Evolutionary conservation across 805 yeast genomes (phyloP), one percentile per base, ranked within the genome.

Genomic region (Jamesozyma piceae): DNA sequence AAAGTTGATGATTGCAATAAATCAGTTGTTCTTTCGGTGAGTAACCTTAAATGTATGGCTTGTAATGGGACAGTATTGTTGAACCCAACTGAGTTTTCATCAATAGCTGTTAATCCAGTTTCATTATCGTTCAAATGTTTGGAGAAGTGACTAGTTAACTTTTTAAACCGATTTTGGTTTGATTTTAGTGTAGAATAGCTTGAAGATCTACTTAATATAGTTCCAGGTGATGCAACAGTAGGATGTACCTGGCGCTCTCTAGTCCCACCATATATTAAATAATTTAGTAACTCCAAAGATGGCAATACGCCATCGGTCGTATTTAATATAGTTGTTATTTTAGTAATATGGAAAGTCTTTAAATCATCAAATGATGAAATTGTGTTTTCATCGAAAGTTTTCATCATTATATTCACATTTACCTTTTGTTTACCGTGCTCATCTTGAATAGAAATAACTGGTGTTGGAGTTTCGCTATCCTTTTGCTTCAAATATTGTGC

Each of bases 1-100:
- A 58, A 47, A 4, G 71, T 64, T 1, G 87, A 78, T 1, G 84
- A 85, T 52, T 78, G 84, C 41, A 81, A 67, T 40, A 81, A 62
- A 57, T 81, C 84, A 0, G 85, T 77, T 0, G 86, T 79, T 57
- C 89, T 67, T 43, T 82, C 80, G 1, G 82, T 74, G 38, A 81
- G 65, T 33, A 75, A 74, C 44, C 80, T 69, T 44, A 80, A 59
- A 51, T 79, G 78, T 29, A 53, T 49, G 31, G 52, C 59, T 37
- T 45, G 54, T 41, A 49, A 45, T 8, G 53, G 55, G 10, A 52
- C 51, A 17, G 37, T 37, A 2, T 39, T 37, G 42, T 61, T 59
- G 31, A 53, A 52, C 4, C 59, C 63, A 20, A 54, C 38, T 13
- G 44, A 39, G 35, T 43, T 41, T 41, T 55, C 57, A 27, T 55